Conservation (phyloP, 129 eudicot genomes). For the Lactuca sativa region DNA sequence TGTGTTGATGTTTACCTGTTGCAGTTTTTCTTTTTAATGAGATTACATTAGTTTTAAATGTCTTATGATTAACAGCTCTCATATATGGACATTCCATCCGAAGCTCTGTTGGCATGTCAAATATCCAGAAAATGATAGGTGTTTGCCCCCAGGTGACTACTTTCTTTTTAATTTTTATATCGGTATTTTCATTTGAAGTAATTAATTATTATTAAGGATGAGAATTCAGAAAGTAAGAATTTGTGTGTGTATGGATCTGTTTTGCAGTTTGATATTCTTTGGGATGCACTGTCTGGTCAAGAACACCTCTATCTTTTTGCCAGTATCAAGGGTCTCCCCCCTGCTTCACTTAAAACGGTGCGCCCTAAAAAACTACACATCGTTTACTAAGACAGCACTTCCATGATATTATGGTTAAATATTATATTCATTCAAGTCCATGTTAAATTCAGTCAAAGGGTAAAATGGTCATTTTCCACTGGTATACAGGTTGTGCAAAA, state of each 20-base stretch:
- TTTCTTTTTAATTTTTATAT: slow-evolving; percentile 10
- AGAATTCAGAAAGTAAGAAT: slow-evolving; percentile 18
- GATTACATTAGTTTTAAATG: slow-evolving; percentile 1
- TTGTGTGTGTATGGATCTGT: slow-evolving; percentile 6
- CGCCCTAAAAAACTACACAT: slow-evolving; percentile 6
- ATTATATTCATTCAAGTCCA: no score
- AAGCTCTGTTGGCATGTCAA: slow-evolving; percentile 87
- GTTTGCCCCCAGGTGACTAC: slow-evolving; percentile 85
- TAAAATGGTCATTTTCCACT: neutral
- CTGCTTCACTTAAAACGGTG: slow-evolving; percentile 58
- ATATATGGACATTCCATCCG: slow-evolving; percentile 79
- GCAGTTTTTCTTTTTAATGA: neutral
- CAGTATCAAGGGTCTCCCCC: slow-evolving; percentile 79
- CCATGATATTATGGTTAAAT: no score
- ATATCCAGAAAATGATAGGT: slow-evolving; percentile 84
- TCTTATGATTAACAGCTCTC: slow-evolving; percentile 50
- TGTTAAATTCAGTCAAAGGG: no score
- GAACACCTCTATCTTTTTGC: slow-evolving; percentile 95
- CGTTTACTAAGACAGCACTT: no score
- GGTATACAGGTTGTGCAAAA: slow-evolving; percentile 53
- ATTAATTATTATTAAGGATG: slow-evolving; percentile 1
- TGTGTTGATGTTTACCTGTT: neutral
- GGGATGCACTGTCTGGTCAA: slow-evolving; percentile 88
- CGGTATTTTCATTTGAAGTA: neutral
- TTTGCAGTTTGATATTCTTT: slow-evolving; percentile 85